These are phyloP conservation scores for Claviceps humidiphila DNA, from an alignment of 2,329 filamentous ascomycete genomes.

Conservation along the genomic window DNA sequence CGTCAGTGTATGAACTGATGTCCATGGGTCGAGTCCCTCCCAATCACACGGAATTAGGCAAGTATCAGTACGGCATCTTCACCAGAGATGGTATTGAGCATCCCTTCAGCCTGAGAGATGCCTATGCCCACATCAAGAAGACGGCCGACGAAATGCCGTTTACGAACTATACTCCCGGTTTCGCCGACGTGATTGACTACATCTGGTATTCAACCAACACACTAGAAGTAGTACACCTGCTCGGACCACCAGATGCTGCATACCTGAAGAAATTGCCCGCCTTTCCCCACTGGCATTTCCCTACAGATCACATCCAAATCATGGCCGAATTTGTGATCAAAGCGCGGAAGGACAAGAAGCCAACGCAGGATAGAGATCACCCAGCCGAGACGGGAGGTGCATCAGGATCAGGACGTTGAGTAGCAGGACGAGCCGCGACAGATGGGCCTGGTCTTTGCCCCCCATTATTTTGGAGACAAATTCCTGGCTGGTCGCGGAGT, in stretches of 20 bases:
- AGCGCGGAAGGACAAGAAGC: constrained; percentile 69
- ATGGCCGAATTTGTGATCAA: constrained; percentile 86
- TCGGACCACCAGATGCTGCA: constrained; percentile 74
- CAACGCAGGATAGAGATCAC: constrained; percentile 43
- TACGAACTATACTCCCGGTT: constrained; percentile 94
- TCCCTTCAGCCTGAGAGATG: constrained; percentile 84
- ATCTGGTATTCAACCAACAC: constrained; percentile 95
- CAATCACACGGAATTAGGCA: constrained; percentile 66
- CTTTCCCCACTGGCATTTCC: constrained; percentile 90
- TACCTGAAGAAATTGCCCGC: constrained; percentile 80
- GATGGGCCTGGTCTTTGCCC: neutral
- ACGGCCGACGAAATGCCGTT: constrained; percentile 76
- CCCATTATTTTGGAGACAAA: neutral
- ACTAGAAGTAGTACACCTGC: constrained; percentile 67
- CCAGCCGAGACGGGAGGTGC: constrained; percentile 41
- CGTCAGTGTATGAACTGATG: constrained; percentile 83
- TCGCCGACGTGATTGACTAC: constrained; percentile 86
- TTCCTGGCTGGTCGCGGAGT: neutral
- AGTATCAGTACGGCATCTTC: constrained; percentile 82
- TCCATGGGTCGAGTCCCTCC: constrained; percentile 65
- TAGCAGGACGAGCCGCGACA: constrained; percentile 4
- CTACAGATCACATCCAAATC: constrained; percentile 81
- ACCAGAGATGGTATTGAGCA: constrained; percentile 86
- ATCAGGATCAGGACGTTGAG: constrained; percentile 16
- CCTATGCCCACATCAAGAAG: constrained; percentile 72